Evolutionary conservation across 371 early-diverging fungal species (phyloP).

Genomic region (Mucor velutinosus): DNA sequence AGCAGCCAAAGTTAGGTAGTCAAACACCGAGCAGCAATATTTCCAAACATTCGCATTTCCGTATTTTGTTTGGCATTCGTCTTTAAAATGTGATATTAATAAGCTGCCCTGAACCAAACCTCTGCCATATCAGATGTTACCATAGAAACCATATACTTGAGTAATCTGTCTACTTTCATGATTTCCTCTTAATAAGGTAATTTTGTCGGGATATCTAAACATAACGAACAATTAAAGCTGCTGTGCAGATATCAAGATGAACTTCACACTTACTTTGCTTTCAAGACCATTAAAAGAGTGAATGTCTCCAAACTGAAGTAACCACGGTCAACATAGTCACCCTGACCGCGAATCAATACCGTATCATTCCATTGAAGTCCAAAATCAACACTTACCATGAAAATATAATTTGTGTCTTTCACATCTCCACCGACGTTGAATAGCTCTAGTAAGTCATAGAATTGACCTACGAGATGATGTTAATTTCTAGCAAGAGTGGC

Average conservation of each 20-base stretch:
- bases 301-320: conserved; percentile 99
- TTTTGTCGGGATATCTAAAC: conserved; percentile 78
- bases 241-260: not conserved
- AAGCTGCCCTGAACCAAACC: not conserved
- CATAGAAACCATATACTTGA: conserved; percentile 99
- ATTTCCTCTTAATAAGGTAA: conserved; percentile 99
- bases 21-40: conserved; percentile 98
- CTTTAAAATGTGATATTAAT: conserved; percentile 35
- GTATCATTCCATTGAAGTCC: not conserved
- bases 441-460: conserved; percentile 98
- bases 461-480: conserved; percentile 71
- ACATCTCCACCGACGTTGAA: conserved; percentile 98
- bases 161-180: conserved; percentile 99
- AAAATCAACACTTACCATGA: conserved; percentile 76
- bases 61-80: conserved; percentile 99
- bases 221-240: not conserved
- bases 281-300: conserved; percentile 93
- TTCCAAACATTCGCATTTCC: conserved; percentile 99
- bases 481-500: not conserved
- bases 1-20: conserved; percentile 97
- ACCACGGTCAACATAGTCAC: conserved; percentile 99
- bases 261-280: conserved; percentile 76
- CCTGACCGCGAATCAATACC: conserved; percentile 31
- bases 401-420: conserved; percentile 98
- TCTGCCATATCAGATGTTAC: conserved; percentile 15